phyloP scores from a whole-genome alignment of 306 rosid genomes.

The Cyamopsis tetragonoloba region DNA sequence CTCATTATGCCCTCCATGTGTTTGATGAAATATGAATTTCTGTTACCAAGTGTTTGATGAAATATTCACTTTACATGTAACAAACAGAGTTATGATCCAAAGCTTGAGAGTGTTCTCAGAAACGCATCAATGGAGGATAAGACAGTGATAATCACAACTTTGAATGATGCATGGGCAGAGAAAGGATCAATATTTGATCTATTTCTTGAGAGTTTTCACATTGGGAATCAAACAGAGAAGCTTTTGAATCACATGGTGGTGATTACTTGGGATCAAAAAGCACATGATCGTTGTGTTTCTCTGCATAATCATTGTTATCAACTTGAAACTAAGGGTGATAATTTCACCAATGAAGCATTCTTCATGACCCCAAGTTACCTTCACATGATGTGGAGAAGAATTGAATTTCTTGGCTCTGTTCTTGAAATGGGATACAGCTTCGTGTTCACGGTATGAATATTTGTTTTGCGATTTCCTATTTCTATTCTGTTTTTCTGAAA shows the following conservation, averaged over 20 bases:
- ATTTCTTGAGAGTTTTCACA: conserved; percentile 62
- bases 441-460: conserved; percentile 66
- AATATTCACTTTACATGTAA: background rate
- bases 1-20: background rate
- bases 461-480: background rate
- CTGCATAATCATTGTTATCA: conserved; percentile 64
- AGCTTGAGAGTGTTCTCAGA: conserved; percentile 38
- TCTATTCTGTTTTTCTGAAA: no score
- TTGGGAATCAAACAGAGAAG: conserved; percentile 54
- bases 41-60: background rate
- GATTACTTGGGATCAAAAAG: conserved; percentile 65
- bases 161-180: conserved; percentile 90
- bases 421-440: conserved; percentile 73
- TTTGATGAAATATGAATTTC: conserved; percentile 12
- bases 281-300: conserved; percentile 55
- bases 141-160: conserved; percentile 68
- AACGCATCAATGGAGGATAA: conserved; percentile 53
- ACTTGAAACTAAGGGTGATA: conserved; percentile 42
- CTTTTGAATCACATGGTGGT: conserved; percentile 64
- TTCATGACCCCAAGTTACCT: conserved; percentile 66
- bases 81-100: conserved; percentile 24
- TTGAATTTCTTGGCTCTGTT: conserved; percentile 49
- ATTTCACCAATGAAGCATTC: conserved; percentile 58
- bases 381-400: conserved; percentile 87
- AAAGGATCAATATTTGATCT: conserved; percentile 70